Evolutionary conservation across 352 stramenopile species (phyloP), one percentile per base, ranked within the genome.

Genomic region (Pythium volutum): DNA sequence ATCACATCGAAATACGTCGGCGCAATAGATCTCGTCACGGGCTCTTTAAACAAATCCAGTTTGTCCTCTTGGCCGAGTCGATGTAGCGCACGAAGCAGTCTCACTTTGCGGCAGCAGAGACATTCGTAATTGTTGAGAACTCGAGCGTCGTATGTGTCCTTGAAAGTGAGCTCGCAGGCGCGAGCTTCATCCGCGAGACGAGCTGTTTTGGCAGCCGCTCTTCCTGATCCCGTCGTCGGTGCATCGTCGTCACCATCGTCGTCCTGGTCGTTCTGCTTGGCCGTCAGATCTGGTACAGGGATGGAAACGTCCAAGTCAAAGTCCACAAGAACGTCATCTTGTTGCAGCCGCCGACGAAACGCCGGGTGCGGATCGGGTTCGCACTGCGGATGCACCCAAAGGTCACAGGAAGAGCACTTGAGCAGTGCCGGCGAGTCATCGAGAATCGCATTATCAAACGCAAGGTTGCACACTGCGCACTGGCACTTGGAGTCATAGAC

Each of bases 1-100:
- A 98, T 95, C 1, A 97, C 83, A 15, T 97, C 83, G 42, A 93
- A 93, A 69, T 98, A 98, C n/a, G 89, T 95, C 16, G 92, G 81
- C 34, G 95, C 93, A 49, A 98, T 97, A 1, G 81, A 69, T 50
- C 97, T 89, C 0, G 93, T 98, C 45, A 99, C 96, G 2, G 96
- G 94, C 46, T 97, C 78, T 38, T 93, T 91, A 71, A 99, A 99
- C 23, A 99, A 56, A 51, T 90, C 81, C 11, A 94, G 55, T 54
- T 95, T 95, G 68, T 96, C 87, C 69, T 96, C 85, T 1, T 71
- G 38, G 2, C 70, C 60, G 14, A 96, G 57, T 4, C 77, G 74
- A 50, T 91, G 61, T 0, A 96, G 29, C 51, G 88, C 71, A 31
- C 81, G 76, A 5, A 93, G 74, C 72, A 93, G 85, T 7, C 81